Conservation (phyloP, 768 basidiomycete species). For the Suillus plorans region DNA sequence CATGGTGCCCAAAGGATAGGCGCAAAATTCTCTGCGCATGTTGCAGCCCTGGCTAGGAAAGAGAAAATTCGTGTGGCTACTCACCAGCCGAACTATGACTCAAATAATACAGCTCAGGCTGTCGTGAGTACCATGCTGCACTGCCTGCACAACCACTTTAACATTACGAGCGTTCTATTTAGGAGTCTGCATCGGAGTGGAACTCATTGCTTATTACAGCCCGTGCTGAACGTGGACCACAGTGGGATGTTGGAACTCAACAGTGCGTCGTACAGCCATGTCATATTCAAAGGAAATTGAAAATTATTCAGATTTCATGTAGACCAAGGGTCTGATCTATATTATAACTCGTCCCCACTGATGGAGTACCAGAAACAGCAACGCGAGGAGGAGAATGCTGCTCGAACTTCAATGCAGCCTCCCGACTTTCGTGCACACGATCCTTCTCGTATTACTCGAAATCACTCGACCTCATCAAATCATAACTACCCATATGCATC, state of each 20-base stretch:
- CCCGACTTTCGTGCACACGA: constrained; percentile 33
- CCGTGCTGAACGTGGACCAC: constrained; percentile 78
- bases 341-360: constrained; percentile 68
- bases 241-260: constrained; percentile 87
- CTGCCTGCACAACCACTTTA: not conserved
- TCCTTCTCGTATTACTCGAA: constrained; percentile 32
- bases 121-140: constrained; percentile 48
- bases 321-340: constrained; percentile 68
- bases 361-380: constrained; percentile 47
- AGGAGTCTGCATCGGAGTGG: constrained; percentile 85
- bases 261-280: constrained; percentile 49
- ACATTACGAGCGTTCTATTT: not conserved
- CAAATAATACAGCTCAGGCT: constrained; percentile 50
- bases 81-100: constrained; percentile 60
- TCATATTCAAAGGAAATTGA: not conserved
- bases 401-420: constrained; percentile 30
- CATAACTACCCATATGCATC: constrained; percentile 30
- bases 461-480: constrained; percentile 28
- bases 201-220: constrained; percentile 78
- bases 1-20: constrained; percentile 76
- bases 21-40: constrained; percentile 57
- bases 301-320: constrained; percentile 62
- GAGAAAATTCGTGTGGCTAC: constrained; percentile 49
- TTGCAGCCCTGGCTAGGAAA: constrained; percentile 53
- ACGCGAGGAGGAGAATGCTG: constrained; percentile 29